Conservation (phyloP, 1,284 basidiomycete genomes). For the Cryptococcus maquisensis region DNA sequence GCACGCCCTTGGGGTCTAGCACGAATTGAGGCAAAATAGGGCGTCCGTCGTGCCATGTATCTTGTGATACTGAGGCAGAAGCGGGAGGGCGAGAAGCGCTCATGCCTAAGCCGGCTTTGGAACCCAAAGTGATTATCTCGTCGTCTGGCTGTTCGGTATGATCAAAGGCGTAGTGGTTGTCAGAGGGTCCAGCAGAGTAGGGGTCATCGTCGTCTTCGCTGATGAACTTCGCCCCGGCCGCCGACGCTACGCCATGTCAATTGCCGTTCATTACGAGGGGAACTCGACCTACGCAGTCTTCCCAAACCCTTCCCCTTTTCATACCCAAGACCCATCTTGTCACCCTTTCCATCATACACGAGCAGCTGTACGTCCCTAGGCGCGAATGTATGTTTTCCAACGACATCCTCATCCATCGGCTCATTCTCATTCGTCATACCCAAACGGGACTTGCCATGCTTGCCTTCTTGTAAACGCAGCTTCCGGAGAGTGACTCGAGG, state of each 20-base stretch:
- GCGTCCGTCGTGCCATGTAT: conserved; percentile 67
- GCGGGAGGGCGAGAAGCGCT: background rate
- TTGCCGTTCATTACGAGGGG: background rate
- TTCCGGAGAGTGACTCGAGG: conserved; percentile 78
- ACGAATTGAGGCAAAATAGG: conserved; percentile 71
- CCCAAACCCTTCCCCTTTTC: conserved; percentile 61
- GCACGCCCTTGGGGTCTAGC: conserved; percentile 62
- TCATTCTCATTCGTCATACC: conserved; percentile 15
- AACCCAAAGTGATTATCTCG: conserved; percentile 50
- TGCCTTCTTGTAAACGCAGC: conserved; percentile 65
- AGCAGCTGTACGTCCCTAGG: conserved; percentile 71
- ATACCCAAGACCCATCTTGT: conserved; percentile 75
- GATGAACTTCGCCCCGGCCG: conserved; percentile 55
- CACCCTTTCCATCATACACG: conserved; percentile 64
- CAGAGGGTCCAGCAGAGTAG: conserved; percentile 57
- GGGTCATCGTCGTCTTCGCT: conserved; percentile 86
- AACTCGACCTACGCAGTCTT: background rate
- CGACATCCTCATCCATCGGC: conserved; percentile 60
- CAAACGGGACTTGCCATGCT: conserved; percentile 38
- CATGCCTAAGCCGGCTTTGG: conserved; percentile 10
- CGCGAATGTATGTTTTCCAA: conserved; percentile 77
- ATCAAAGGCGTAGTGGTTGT: conserved; percentile 61
- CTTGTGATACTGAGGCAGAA: conserved; percentile 8
- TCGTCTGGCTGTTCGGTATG: conserved; percentile 60
- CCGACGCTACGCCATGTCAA: background rate